phyloP scores from a whole-genome alignment of 257 asterid species.

The Scutellaria minor region DNA sequence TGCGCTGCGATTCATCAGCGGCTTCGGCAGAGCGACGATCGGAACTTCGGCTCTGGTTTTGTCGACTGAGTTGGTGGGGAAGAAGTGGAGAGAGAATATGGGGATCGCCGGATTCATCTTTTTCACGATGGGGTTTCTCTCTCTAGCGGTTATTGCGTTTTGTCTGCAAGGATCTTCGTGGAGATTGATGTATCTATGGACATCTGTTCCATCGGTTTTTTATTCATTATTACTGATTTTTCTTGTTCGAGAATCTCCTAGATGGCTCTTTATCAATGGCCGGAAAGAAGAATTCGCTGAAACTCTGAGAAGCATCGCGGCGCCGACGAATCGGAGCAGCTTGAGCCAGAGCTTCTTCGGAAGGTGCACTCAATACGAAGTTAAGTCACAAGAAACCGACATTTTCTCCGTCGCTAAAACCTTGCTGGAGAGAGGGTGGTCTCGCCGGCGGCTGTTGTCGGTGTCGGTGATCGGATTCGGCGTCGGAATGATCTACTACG shows the following conservation, averaged over 20 bases:
- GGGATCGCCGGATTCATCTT: constrained; percentile 61
- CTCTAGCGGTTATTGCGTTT: constrained; percentile 56
- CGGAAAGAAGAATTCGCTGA: constrained; percentile 50
- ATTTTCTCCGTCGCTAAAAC: constrained; percentile 51
- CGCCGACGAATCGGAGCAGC: constrained; percentile 34
- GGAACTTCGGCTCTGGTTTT: constrained; percentile 66
- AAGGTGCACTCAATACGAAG: constrained; percentile 30
- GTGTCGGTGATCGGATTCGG: constrained; percentile 66
- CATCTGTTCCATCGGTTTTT: constrained; percentile 46
- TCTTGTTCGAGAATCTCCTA: constrained; percentile 61
- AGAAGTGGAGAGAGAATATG: constrained; percentile 57
- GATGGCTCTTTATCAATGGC: constrained; percentile 75
- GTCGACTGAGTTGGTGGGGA: constrained; percentile 67
- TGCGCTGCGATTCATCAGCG: constrained; percentile 45
- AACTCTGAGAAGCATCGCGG: constrained; percentile 51
- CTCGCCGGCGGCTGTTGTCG: constrained; percentile 45
- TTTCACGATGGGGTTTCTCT: constrained; percentile 66
- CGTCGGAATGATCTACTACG: constrained; percentile 61
- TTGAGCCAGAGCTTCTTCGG: constrained; percentile 54
- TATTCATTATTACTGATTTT: constrained; percentile 41
- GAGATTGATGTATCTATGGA: constrained; percentile 64
- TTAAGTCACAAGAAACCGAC: constrained; percentile 27
- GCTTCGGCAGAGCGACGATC: constrained; percentile 57
- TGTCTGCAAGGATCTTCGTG: constrained; percentile 50
- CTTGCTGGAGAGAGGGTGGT: constrained; percentile 54